A percentile compares a stretch with the other conserved stretches of the same genome.
These are phyloP conservation scores for Phragmites australis DNA, from an alignment of 176 grass and related monocot species.

Conservation along the genomic window DNA sequence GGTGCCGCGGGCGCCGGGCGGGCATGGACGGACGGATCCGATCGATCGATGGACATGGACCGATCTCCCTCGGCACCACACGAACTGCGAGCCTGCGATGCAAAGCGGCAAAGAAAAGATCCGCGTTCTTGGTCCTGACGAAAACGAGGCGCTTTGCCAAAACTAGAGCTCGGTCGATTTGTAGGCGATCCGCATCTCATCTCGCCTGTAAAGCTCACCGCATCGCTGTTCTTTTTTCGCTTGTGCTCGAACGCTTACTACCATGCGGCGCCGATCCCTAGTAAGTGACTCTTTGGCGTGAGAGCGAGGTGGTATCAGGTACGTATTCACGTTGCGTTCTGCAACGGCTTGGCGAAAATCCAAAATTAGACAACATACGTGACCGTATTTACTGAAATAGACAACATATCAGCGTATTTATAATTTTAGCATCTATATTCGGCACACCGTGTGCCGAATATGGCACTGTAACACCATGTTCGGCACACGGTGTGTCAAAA, in stretches of 20 bases:
- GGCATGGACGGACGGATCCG: neutral
- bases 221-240: neutral
- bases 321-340: neutral
- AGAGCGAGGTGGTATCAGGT: neutral
- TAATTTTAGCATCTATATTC: too few relatives aligned
- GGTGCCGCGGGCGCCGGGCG: neutral
- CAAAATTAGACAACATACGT: too few relatives aligned
- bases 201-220: constrained; percentile 56
- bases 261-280: constrained; percentile 47
- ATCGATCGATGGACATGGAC: neutral
- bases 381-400: too few relatives aligned
- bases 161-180: constrained; percentile 62
- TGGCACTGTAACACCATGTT: too few relatives aligned
- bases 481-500: too few relatives aligned
- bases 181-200: constrained; percentile 45
- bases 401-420: too few relatives aligned
- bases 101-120: constrained; percentile 47
- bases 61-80: constrained; percentile 1
- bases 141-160: constrained; percentile 47
- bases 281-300: constrained; percentile 25
- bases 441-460: too few relatives aligned
- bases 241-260: neutral
- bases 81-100: constrained; percentile 15
- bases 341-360: neutral
- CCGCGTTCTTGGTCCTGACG: constrained; percentile 53